Conservation (phyloP, 352 stramenopile species). For the Globisporangium cederbergense region DNA sequence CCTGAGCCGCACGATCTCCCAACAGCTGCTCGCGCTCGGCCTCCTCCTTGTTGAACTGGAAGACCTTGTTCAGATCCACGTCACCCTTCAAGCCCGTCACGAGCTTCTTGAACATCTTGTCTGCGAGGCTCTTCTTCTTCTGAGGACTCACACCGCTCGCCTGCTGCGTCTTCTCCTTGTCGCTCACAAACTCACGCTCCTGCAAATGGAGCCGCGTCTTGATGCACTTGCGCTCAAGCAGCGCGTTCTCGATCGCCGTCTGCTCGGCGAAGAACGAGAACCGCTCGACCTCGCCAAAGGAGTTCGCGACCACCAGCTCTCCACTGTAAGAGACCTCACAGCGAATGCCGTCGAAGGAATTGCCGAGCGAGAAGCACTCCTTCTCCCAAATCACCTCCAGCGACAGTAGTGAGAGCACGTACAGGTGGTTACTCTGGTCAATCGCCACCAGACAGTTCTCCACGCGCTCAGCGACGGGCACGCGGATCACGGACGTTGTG, state of each 20-base stretch:
- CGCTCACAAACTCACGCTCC: constrained; percentile 33
- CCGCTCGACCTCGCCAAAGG: constrained; percentile 61
- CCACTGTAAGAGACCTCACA: constrained; percentile 43
- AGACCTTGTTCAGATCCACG: constrained; percentile 71
- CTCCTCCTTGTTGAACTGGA: constrained; percentile 63
- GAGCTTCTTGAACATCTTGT: constrained; percentile 75
- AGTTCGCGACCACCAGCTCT: constrained; percentile 57
- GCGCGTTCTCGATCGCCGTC: constrained; percentile 47
- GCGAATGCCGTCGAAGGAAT: constrained; percentile 36
- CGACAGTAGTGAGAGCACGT: constrained; percentile 57
- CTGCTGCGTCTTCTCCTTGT: constrained; percentile 18
- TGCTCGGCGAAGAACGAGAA: constrained; percentile 58
- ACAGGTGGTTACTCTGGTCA: constrained; percentile 65
- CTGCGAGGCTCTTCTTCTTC: constrained; percentile 48
- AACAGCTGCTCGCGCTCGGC: constrained; percentile 55
- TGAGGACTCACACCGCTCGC: constrained; percentile 26
- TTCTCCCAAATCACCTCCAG: constrained; percentile 50
- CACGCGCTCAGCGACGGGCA: constrained; percentile 48
- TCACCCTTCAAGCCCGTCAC: constrained; percentile 47
- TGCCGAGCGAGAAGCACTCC: constrained; percentile 31
- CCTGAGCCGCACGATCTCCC: constrained; percentile 33
- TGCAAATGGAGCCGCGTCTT: constrained; percentile 43
- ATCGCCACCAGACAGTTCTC: constrained; percentile 65
- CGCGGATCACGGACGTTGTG: constrained; percentile 46
- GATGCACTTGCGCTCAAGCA: constrained; percentile 50